A percentile compares a stretch with the other conserved stretches of the same genome.
phyloP scores from a whole-genome alignment of 306 rosid species.

The Rubus idaeus region DNA sequence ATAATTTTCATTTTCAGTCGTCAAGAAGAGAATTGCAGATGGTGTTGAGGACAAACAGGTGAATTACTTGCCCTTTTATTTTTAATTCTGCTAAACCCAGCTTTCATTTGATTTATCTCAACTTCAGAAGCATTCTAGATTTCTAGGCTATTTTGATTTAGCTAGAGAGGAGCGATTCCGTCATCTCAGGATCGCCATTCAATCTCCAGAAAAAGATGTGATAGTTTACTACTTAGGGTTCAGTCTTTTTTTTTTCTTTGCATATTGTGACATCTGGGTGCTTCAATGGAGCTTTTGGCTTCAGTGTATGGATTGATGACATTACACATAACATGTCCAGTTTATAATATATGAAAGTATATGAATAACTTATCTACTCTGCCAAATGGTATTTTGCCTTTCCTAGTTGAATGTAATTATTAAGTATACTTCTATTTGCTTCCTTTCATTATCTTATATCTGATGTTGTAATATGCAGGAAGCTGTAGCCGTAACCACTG shows the following conservation, averaged over 20 bases:
- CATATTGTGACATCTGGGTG: neutral
- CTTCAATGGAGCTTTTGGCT: neutral
- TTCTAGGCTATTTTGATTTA: too few relatives aligned
- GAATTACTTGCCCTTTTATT: slow-evolving; percentile 3
- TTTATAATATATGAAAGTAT: neutral
- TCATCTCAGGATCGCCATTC: too few relatives aligned
- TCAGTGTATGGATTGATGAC: neutral
- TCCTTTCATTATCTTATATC: slow-evolving; percentile 10
- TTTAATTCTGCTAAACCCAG: neutral
- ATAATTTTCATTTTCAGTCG: slow-evolving; percentile 38
- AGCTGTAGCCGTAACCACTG: slow-evolving; percentile 85
- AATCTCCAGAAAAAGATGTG: neutral
- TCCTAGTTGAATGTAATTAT: neutral
- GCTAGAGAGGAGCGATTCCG: too few relatives aligned
- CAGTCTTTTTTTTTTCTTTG: neutral
- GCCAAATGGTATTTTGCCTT: neutral
- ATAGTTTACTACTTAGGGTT: neutral
- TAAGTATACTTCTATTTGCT: neutral
- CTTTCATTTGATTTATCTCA: neutral
- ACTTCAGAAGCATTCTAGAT: too few relatives aligned
- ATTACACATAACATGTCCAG: neutral
- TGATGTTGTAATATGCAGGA: slow-evolving; percentile 51
- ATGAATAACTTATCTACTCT: neutral
- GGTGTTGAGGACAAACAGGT: slow-evolving; percentile 76
- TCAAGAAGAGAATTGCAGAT: slow-evolving; percentile 70